A percentile compares a stretch with the other conserved stretches of the same genome.
Evolutionary conservation across 1,284 basidiomycete species (phyloP).

Genomic region (Tylopilus sp.): DNA sequence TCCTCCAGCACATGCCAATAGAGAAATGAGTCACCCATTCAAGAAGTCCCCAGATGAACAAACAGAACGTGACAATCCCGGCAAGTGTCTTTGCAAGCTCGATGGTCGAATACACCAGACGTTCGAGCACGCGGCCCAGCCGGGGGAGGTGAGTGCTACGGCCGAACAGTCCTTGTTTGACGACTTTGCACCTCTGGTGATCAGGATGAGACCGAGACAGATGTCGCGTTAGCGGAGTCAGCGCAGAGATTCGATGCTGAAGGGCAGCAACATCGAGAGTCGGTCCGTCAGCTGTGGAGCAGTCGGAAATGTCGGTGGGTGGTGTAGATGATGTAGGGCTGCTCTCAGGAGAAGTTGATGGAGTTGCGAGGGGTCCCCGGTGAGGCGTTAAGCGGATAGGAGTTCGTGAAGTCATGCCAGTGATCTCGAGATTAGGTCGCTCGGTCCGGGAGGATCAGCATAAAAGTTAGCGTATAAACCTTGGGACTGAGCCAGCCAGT

Average conservation of each 20-base stretch:
- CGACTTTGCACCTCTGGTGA: neutral
- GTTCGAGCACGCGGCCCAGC: slow-evolving; percentile 5
- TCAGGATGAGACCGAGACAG: neutral
- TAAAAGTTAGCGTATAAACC: slow-evolving; percentile 16
- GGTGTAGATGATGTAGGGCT: slow-evolving; percentile 22
- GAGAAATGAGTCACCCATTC: slow-evolving; percentile 19
- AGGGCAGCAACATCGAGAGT: slow-evolving; percentile 16
- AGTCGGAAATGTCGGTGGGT: slow-evolving; percentile 10
- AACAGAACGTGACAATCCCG: slow-evolving; percentile 19
- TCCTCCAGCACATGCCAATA: neutral
- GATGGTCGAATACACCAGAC: slow-evolving; percentile 4
- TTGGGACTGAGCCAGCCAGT: slow-evolving; percentile 33
- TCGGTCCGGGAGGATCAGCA: slow-evolving; percentile 14
- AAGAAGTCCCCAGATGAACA: slow-evolving; percentile 26
- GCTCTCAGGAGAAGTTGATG: slow-evolving; percentile 20
- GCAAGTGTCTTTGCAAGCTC: slow-evolving; percentile 19
- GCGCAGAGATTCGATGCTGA: slow-evolving; percentile 12
- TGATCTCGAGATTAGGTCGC: slow-evolving; percentile 18
- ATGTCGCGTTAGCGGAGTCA: neutral
- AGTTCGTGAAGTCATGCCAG: slow-evolving; percentile 30
- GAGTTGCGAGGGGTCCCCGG: slow-evolving; percentile 32
- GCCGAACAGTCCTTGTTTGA: neutral
- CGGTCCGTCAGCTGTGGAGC: slow-evolving; percentile 3
- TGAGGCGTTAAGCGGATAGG: slow-evolving; percentile 28
- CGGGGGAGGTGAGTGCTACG: neutral